Evolutionary conservation across 2,329 filamentous ascomycete species (phyloP), one percentile per base, ranked within the genome.

Genomic region (Teratosphaeria pseudoeucalypti): DNA sequence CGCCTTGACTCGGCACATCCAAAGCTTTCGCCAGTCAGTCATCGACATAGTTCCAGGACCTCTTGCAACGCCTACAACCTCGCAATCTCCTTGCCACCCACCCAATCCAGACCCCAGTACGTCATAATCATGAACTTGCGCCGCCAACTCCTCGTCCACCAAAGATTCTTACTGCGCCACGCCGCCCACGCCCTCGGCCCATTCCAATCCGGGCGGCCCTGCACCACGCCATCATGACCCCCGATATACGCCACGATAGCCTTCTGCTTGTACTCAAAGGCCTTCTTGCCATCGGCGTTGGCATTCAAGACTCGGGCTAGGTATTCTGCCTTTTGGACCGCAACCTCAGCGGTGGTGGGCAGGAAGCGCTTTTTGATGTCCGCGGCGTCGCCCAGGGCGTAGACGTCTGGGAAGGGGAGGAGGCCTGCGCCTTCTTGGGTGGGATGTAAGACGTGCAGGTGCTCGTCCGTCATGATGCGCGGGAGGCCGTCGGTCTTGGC

Each of bases 171-270:
- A 55, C 70, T 72, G 54, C 76, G 67, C 76, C 76, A 78, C 0
- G 75, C 75, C 53, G 77, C 57, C 76, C 76, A 78, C 9, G 76
- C 76, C 26, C 69, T 62, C 7, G 69, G 59, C 0, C 76, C 76
- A 26, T 72, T 76, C 75, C 75, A 78, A 23, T 75, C 69, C 12
- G 68, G 64, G 27, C 68, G 68, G 2, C 75, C 75, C 6, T 68
- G 70, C 2, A 77, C 70, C 43, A 78, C 70, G 0, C 76, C 43
- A 23, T 49, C 43, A 23, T 49, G 43, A 5, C 43, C 43, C 4
- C 88, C 88, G 1, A 91, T 77, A 65, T 91, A 92, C 0, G 88
- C 86, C 83, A 92, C 85, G 2, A 87, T 82, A n/a, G 88, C 88
- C 72, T 86, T 77, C 70, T 90, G 87, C 60, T 80, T 81, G 73